Evolutionary conservation across 2,329 filamentous ascomycete genomes (phyloP), one percentile per base, ranked within the genome.

Genomic region (Ascochyta lentis): DNA sequence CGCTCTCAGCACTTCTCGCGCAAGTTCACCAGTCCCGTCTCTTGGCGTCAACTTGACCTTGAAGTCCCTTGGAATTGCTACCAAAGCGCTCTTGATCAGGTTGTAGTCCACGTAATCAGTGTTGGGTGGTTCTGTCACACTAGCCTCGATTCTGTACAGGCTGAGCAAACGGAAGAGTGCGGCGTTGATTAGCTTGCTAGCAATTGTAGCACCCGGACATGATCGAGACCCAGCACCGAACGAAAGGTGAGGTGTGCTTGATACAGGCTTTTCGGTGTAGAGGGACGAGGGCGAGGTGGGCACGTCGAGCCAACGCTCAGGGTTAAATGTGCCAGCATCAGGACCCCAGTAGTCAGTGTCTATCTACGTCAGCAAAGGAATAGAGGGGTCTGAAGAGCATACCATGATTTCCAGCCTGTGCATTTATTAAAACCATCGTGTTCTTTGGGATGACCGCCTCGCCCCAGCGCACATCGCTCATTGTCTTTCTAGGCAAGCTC

Each of bases 101-200:
- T 86, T 87, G 62, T 86, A 86, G 5, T 87, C 84, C 4, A 86
- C 80, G 58, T 86, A 86, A 64, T 86, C 83, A 0, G 84, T 86
- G 59, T 85, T 86, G 0, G 84, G 84, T 0, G 84, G 84, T 39
- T 80, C 72, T 0, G 68, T 64, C 46, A 80, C 74, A 61, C 76
- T 79, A 23, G 83, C 76, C 29, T 83, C 77, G 49, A 84, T 80
- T 59, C 75, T 78, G 69, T 82, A 84, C 8, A 77, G 76, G 3
- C 77, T 74, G n/a, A 84, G 59, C 1, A 84, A 69, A 3, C 82
- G 77, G 6, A 84, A 69, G 0, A 85, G 70, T 3, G 81, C 80
- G 0, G 79, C 68, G 56, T 84, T 83, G 2, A 84, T 68, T 2
- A 84, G 74, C 3, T 81, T 71, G n/a, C 71, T 75, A 1, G 82